Conservation (phyloP, 495 filamentous ascomycete genomes). For the Aspergillus wentii region DNA sequence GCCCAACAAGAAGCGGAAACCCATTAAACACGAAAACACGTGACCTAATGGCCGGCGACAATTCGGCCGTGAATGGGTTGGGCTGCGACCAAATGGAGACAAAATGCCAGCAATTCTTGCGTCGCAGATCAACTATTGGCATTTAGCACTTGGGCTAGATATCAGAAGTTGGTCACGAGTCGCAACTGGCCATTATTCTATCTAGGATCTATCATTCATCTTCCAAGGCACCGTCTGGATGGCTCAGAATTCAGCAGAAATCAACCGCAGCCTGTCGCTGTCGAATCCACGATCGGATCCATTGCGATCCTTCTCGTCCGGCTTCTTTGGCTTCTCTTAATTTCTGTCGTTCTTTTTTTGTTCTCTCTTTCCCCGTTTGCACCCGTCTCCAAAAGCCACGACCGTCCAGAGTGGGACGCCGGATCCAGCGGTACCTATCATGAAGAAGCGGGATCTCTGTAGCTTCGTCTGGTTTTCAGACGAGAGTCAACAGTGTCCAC, state of each 20-base stretch:
- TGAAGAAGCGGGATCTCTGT: slow-evolving; percentile 14
- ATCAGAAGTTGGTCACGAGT: too few relatives aligned
- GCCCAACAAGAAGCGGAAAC: slow-evolving; percentile 8
- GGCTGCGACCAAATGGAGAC: too few relatives aligned
- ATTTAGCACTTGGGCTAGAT: too few relatives aligned
- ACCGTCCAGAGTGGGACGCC: slow-evolving; percentile 21
- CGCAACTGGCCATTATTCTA: too few relatives aligned
- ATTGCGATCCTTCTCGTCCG: not conserved
- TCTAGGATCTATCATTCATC: not conserved
- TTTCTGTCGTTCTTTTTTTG: too few relatives aligned
- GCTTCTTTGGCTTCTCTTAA: not conserved
- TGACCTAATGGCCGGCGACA: slow-evolving; percentile 9
- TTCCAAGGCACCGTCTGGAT: not conserved
- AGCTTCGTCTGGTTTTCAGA: slow-evolving; percentile 16
- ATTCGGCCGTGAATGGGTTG: too few relatives aligned
- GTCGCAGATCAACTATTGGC: not conserved
- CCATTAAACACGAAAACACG: slow-evolving; percentile 23
- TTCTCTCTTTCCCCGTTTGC: slow-evolving; percentile 13
- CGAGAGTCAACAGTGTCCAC: slow-evolving; percentile 2
- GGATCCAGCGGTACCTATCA: slow-evolving; percentile 29
- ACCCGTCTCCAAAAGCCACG: slow-evolving; percentile 22
- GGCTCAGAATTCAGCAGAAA: too few relatives aligned
- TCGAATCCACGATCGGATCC: too few relatives aligned
- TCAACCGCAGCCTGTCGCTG: too few relatives aligned
- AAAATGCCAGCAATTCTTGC: too few relatives aligned